Evolutionary conservation across 164 flowering plant genomes (phyloP).

Genomic region (Stephania yunnanensis): DNA sequence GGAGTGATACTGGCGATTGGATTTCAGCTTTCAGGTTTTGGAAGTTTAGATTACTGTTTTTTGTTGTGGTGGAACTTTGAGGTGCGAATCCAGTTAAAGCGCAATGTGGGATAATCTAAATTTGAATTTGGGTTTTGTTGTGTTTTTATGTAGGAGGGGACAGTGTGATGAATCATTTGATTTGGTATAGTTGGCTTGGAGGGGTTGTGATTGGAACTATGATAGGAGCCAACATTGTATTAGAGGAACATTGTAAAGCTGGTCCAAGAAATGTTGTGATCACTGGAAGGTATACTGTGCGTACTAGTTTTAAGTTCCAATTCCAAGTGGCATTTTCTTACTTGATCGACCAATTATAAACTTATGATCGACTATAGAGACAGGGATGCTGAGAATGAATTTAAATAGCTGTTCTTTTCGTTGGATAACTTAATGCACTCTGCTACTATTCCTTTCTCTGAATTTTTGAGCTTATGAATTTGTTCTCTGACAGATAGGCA

Average conservation of each 20-base stretch:
- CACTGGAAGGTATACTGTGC: slow-evolving; percentile 72
- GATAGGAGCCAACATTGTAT: slow-evolving; percentile 91
- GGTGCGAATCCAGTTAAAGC: not conserved
- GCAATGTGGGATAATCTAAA: not conserved
- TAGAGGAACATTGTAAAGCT: slow-evolving; percentile 79
- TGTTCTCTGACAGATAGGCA: not conserved
- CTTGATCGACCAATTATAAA: not conserved
- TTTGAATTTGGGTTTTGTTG: not conserved
- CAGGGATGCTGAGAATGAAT: not conserved
- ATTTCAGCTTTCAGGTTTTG: slow-evolving; percentile 79
- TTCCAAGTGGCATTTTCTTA: not conserved
- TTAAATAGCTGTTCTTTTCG: not conserved
- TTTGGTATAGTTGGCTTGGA: slow-evolving; percentile 99
- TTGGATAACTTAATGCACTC: not conserved
- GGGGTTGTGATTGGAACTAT: slow-evolving; percentile 91
- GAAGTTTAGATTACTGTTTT: not conserved
- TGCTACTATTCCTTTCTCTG: not conserved
- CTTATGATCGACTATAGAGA: not conserved
- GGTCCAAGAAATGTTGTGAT: slow-evolving; percentile 94
- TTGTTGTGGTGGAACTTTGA: not conserved
- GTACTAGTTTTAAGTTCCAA: not conserved
- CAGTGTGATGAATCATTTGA: slow-evolving; percentile 64
- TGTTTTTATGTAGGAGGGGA: slow-evolving; percentile 65
- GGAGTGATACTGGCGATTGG: slow-evolving; percentile 80
- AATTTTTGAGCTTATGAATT: not conserved